Conservation (phyloP, 1,139 yeast genomes). For the Protomyces lactucae-debilis region DNA sequence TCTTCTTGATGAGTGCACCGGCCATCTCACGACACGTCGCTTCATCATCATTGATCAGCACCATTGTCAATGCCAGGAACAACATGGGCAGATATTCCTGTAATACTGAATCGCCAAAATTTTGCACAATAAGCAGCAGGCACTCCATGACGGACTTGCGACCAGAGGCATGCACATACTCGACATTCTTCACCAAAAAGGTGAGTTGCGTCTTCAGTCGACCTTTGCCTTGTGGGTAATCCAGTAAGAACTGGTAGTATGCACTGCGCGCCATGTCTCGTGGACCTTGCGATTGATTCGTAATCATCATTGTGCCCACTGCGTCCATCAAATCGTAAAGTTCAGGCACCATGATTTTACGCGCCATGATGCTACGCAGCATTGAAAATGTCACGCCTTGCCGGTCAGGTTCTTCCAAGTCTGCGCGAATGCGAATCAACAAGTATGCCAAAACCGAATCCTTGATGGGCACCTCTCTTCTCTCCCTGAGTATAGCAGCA, state of each 20-base stretch:
- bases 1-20: conserved; percentile 52
- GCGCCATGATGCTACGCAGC: conserved; percentile 65
- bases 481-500: conserved; percentile 67
- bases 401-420: conserved; percentile 80
- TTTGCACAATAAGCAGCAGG: conserved; percentile 62
- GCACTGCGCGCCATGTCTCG: conserved; percentile 82
- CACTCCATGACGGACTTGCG: conserved; percentile 88
- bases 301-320: conserved; percentile 79
- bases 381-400: conserved; percentile 88
- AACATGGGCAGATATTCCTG: conserved; percentile 65
- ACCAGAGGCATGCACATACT: conserved; percentile 82
- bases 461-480: conserved; percentile 59
- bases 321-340: conserved; percentile 83
- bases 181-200: conserved; percentile 73
- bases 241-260: conserved; percentile 82
- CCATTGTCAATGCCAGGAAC: conserved; percentile 75
- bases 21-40: conserved; percentile 87
- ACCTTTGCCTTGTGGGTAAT: conserved; percentile 89
- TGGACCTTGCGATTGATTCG: conserved; percentile 77
- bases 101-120: conserved; percentile 58
- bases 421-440: conserved; percentile 74
- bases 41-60: conserved; percentile 71
- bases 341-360: conserved; percentile 76
- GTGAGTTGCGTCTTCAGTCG: conserved; percentile 78
- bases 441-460: conserved; percentile 71